Conservation (phyloP, 768 basidiomycete genomes). For the Russula lepida region DNA sequence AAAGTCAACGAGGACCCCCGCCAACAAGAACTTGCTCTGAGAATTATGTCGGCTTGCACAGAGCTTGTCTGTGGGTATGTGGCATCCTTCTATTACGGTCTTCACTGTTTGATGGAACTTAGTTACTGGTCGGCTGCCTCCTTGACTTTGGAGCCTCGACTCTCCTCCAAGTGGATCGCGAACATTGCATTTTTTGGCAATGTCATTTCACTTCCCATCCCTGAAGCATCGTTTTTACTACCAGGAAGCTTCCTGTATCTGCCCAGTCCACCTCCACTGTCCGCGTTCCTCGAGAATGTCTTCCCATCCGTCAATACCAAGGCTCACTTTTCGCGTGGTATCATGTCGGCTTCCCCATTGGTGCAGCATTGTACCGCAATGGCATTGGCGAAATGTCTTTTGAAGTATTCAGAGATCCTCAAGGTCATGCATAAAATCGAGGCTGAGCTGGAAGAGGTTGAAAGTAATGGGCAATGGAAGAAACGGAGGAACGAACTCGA, state of each 20-base stretch:
- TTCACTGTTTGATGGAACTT: conserved; percentile 16
- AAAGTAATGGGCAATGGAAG: conserved; percentile 65
- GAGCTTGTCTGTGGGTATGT: conserved; percentile 75
- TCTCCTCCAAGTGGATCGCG: conserved; percentile 86
- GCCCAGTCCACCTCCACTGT: conserved; percentile 67
- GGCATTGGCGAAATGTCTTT: conserved; percentile 63
- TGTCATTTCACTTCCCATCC: conserved; percentile 71
- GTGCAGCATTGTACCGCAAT: conserved; percentile 84
- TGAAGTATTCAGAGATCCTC: conserved; percentile 56
- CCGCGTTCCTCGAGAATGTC: conserved; percentile 64
- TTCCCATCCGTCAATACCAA: conserved; percentile 69
- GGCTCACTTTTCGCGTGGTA: conserved; percentile 68
- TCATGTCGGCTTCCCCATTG: conserved; percentile 61
- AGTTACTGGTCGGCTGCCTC: conserved; percentile 68
- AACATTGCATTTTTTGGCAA: conserved; percentile 78
- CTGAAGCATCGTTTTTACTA: conserved; percentile 52
- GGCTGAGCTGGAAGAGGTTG: conserved; percentile 49
- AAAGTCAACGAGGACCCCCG: conserved; percentile 85
- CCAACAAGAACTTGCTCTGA: conserved; percentile 77
- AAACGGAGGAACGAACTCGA: conserved; percentile 59
- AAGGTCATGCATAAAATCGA: conserved; percentile 42
- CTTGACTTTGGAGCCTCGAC: conserved; percentile 74
- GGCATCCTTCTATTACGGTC: neutral
- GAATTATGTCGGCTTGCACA: conserved; percentile 74
- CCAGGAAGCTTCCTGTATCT: conserved; percentile 42